A percentile compares a stretch with the other conserved stretches of the same genome.
These are phyloP conservation scores for Phlebopus sp. DNA, from an alignment of 1,284 basidiomycete genomes.

Conservation along the genomic window DNA sequence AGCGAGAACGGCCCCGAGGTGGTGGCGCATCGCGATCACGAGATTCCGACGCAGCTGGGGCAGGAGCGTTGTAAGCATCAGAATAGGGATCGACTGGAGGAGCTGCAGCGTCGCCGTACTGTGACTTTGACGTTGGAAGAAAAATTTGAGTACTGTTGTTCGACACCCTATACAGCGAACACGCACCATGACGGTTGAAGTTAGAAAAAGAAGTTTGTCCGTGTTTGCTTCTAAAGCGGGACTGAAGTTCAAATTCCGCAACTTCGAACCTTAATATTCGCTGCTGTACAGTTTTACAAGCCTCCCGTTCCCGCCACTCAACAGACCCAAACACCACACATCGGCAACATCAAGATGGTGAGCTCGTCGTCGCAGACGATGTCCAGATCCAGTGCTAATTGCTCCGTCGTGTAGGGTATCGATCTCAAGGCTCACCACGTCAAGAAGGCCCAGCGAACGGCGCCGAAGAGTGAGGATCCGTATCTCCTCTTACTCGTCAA, in stretches of 20 bases:
- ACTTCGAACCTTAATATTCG: conserved; percentile 22
- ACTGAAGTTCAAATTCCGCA: conserved; percentile 37
- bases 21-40: conserved; percentile 46
- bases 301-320: conserved; percentile 37
- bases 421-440: conserved; percentile 98
- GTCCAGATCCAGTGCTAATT: conserved; percentile 17
- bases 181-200: conserved; percentile 67
- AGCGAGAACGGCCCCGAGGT: conserved; percentile 67
- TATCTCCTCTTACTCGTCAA: conserved; percentile 98
- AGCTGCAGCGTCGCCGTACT: conserved; percentile 63
- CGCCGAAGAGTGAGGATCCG: conserved; percentile 98
- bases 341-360: conserved; percentile 76
- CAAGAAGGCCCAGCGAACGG: conserved; percentile 94
- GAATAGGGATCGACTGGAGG: conserved; percentile 75
- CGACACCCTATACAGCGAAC: background rate
- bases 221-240: conserved; percentile 39
- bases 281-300: conserved; percentile 59
- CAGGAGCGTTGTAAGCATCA: conserved; percentile 72
- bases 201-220: conserved; percentile 40
- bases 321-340: conserved; percentile 41
- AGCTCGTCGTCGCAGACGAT: conserved; percentile 45
- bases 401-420: conserved; percentile 73
- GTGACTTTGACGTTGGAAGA: conserved; percentile 13
- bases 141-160: conserved; percentile 10
- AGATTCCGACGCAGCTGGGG: conserved; percentile 45